Conservation (phyloP, 805 yeast genomes). For the Komagataella pseudopastoris region DNA sequence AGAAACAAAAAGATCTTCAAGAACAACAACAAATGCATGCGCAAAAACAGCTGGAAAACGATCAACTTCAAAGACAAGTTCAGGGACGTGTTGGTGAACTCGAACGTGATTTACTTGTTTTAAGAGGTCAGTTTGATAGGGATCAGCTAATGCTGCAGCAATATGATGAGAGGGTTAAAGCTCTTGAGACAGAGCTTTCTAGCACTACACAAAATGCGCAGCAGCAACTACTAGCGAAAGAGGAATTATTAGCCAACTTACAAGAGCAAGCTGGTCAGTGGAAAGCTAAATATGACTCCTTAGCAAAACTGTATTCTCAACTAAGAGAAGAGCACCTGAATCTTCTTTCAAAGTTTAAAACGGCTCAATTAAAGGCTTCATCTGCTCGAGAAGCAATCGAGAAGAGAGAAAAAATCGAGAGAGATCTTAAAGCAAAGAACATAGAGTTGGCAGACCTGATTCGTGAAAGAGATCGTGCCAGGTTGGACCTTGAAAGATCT, state of each 20-base stretch:
- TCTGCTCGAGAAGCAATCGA: conserved; percentile 83
- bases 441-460: conserved; percentile 81
- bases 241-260: conserved; percentile 51
- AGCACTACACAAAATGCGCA: conserved; percentile 50
- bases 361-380: conserved; percentile 74
- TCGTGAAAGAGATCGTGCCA: conserved; percentile 79
- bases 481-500: conserved; percentile 63
- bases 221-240: conserved; percentile 64
- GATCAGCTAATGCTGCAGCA: conserved; percentile 77
- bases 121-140: conserved; percentile 73
- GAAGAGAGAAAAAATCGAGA: conserved; percentile 68
- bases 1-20: conserved; percentile 61
- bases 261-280: conserved; percentile 69
- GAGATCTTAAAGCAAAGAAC: conserved; percentile 75
- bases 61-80: conserved; percentile 59
- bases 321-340: conserved; percentile 85
- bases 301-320: conserved; percentile 83
- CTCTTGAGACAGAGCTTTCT: conserved; percentile 59
- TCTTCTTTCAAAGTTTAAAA: conserved; percentile 63
- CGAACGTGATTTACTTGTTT: conserved; percentile 65
- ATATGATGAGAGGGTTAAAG: conserved; percentile 75
- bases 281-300: conserved; percentile 78
- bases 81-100: conserved; percentile 70
- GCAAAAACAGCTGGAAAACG: conserved; percentile 54
- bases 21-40: conserved; percentile 55